Percentiles rank a stretch among this genome's conserved stretches.
These are phyloP conservation scores for Taphrina flavorubra DNA, from an alignment of 1,139 yeast species.

Conservation along the genomic window DNA sequence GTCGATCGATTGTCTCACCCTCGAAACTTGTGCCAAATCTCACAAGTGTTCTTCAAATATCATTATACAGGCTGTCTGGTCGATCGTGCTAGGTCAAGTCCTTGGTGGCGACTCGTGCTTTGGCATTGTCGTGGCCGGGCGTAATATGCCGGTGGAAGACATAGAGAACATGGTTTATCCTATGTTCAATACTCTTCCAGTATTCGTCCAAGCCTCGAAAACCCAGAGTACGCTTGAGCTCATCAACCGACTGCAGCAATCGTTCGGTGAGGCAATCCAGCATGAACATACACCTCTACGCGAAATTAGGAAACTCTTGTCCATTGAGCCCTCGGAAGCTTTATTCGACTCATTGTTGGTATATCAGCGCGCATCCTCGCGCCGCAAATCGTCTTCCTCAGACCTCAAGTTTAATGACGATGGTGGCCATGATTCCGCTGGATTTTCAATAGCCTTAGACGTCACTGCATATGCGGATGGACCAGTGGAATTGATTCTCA, in stretches of 20 bases:
- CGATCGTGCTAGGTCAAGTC: constrained; percentile 35
- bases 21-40: constrained; percentile 13
- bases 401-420: not conserved
- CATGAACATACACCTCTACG: constrained; percentile 46
- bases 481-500: not conserved
- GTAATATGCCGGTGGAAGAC: constrained; percentile 41
- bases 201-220: constrained; percentile 35
- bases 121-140: constrained; percentile 46
- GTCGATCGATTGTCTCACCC: not conserved
- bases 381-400: not conserved
- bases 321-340: constrained; percentile 16
- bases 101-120: constrained; percentile 41
- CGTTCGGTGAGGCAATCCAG: constrained; percentile 34
- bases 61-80: constrained; percentile 46
- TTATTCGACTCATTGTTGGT: constrained; percentile 46
- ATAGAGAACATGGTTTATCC: constrained; percentile 45
- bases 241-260: constrained; percentile 37
- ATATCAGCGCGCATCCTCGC: constrained; percentile 40
- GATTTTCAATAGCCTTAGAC: constrained; percentile 33
- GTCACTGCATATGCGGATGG: constrained; percentile 12
- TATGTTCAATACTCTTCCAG: constrained; percentile 46
- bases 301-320: constrained; percentile 45
- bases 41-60: constrained; percentile 45
- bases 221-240: constrained; percentile 29
- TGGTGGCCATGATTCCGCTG: constrained; percentile 1